Base-by-base conservation (phyloP, 108 stramenopile species). In the Cyclotella baltica region DNA sequence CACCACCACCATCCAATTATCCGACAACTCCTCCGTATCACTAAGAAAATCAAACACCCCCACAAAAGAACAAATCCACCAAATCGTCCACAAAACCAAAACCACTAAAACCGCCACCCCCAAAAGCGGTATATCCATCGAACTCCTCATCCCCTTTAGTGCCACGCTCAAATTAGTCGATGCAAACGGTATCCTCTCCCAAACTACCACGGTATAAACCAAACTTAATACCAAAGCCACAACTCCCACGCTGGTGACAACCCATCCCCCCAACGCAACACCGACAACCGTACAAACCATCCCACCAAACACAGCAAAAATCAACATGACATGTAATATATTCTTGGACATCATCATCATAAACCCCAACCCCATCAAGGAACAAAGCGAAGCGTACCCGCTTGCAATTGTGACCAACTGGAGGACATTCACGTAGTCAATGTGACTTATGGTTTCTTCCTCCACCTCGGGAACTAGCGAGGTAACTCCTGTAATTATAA, bases 11-110 rank as follows among this genome's bases (percentile, higher is more conserved):
- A 76, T 81, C 72, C 80, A 82, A 36, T 76, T 16, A 31, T 73
- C 50, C 38, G 70, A 84, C 53, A 81, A 35, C 3, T 77, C 57
- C 36, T 85, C 85, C 52, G 75, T 62, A n/a, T 85, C 80, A 46
- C 85, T 78, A 36, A 80, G 70, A 18, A 77, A 78, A 67, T 90
- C 81, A 35, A 87, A 84, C 29, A 85, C 76, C 25, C 92, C 92
- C 56, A 89, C 83, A 77, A 90, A 80, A 5, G 89, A 88, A 46
- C 84, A 90, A n/a, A 87, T 67, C 89, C 89, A 92, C 80, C 81
- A 86, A 30, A 88, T 34, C 15, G 75, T 69, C 86, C 88, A 92
- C 13, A 85, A 5, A 43, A 92, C 76, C n/a, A 77, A 76, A 11
- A 88, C 55, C 36, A 87, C 58, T 25, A 79, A 50, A 28, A 72